phyloP scores from a whole-genome alignment of 2,329 filamentous ascomycete genomes.

The Diplocarpon mali region DNA sequence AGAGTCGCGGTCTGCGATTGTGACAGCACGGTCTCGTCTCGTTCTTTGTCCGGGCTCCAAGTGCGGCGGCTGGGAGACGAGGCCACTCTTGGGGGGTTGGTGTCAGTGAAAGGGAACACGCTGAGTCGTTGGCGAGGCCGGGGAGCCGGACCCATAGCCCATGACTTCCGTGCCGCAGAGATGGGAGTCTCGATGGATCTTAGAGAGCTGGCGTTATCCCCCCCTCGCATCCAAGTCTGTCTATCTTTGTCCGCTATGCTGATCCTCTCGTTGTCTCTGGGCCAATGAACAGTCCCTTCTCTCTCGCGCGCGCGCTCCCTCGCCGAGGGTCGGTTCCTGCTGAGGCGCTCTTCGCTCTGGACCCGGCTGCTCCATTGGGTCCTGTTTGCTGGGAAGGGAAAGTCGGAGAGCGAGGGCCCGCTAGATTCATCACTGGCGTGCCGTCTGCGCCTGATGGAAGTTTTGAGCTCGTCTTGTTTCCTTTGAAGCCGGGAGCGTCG shows the following conservation, averaged over 20 bases:
- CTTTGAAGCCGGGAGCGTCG: conserved; percentile 3
- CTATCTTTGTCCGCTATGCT: conserved; percentile 1
- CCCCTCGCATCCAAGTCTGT: neutral
- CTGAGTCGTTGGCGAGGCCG: neutral
- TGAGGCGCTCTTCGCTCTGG: neutral
- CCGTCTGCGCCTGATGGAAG: conserved; percentile 4
- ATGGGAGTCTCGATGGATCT: neutral
- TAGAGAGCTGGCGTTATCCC: neutral
- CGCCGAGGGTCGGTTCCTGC: neutral
- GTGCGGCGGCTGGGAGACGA: neutral
- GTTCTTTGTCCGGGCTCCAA: neutral
- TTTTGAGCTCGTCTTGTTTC: conserved; percentile 8
- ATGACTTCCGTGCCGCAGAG: neutral
- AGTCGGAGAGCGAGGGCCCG: conserved; percentile 6
- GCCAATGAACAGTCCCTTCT: conserved; percentile 1
- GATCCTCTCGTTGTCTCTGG: neutral
- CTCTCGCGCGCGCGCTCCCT: neutral
- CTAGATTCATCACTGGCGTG: conserved; percentile 2
- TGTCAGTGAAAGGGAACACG: too few relatives aligned
- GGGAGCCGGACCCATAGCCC: neutral
- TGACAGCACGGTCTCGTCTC: neutral
- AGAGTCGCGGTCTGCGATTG: neutral
- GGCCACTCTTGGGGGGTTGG: neutral
- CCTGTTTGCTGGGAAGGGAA: conserved; percentile 8
- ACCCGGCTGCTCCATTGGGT: conserved; percentile 6